Evolutionary conservation across 2,329 filamentous ascomycete species (phyloP), one percentile per base, ranked within the genome.

Genomic region (Calonectria pteridis): DNA sequence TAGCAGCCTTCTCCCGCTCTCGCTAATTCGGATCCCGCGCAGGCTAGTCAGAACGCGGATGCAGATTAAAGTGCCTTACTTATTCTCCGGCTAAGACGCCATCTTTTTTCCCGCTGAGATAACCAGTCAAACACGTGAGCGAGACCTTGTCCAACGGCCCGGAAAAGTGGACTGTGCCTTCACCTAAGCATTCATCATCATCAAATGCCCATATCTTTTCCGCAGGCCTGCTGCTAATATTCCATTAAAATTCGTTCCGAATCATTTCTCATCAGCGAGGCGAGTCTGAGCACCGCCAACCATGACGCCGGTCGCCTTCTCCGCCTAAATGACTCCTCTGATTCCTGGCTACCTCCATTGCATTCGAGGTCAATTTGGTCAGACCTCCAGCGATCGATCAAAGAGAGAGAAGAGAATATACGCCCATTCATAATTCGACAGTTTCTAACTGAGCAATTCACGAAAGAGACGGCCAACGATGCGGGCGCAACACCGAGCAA

Each of bases 401-500:
- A 35, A 40, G 33, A 2, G 23, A 40, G 4, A 46, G 23, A 37
- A 62, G 35, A 29, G 3, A 20, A 40, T 40, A 3, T 20, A 9
- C 14, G 7, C 5, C 20, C 5, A 28, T 26, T 3, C 20, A 46
- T 23, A 23, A 13, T 5, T 10, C 10, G 10, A 46, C 9, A 23
- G 10, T 13, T 1, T 13, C 1, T 2, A 53, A 53, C 10, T 3
- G 7, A n/a, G 26, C 13, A 20, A 53, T 31, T 20, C 6, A 9
- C 14, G 9, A 18, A 53, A 31, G 49, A 1, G 16, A n/a, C 9
- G 20, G 6, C 10, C 23, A 53, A 49, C 43, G 10, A 73, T 73
- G 71, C 58, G 66, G 28, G 29, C 51, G 13, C 49, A 43, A 51
- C 62, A 66, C 23, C 46, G 33, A 16, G 59, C 66, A 43, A 62